Evolutionary conservation across 2,329 filamentous ascomycete species (phyloP), one percentile per base, ranked within the genome.

Genomic region (Parafenestella ontariensis): DNA sequence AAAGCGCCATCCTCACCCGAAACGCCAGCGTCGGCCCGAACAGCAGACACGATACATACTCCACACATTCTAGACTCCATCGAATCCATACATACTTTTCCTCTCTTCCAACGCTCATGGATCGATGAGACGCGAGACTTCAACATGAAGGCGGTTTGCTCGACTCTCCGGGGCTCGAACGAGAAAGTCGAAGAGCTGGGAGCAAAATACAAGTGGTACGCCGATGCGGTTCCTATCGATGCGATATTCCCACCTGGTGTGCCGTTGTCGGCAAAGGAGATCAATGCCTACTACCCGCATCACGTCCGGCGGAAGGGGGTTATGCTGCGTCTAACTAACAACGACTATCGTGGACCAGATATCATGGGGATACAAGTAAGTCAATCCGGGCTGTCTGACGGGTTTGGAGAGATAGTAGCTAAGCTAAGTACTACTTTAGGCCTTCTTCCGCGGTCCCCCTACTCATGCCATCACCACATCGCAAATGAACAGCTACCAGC

Each of bases 221-320:
- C 42, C 1, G 52, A 62, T 2, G 67, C 65, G 0, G 47, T 63
- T 1, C 55, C 64, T 1, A 23, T 60, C 3, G 60, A 68, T 24
- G 62, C 68, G 6, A 36, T 71, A 3, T 58, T 71, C 1, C 70
- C 70, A 20, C 68, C 69, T 0, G 68, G 68, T 0, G 44, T 70
- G 4, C 62, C 61, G 3, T 20, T 73, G 1, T 63, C 70, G 1
- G 61, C 58, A 0, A 69, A 67, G 11, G 68, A 73, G 45, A 58
- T 73, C 1, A 52, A 44, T 10, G 62, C 65, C 1, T 73, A 59
- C 58, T 73, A 71, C 28, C 69, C 70, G 0, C 68, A 72, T 37
- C 66, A 71, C 39, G 46, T 67, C 10, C 62, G 62, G 1, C 64
- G 60, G 61, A 61, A 55, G 46, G 58, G 52, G 4, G 51, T 72